Evolutionary conservation across 208 protist genomes (phyloP).

Genomic region (Vickermania spadyakhi): DNA sequence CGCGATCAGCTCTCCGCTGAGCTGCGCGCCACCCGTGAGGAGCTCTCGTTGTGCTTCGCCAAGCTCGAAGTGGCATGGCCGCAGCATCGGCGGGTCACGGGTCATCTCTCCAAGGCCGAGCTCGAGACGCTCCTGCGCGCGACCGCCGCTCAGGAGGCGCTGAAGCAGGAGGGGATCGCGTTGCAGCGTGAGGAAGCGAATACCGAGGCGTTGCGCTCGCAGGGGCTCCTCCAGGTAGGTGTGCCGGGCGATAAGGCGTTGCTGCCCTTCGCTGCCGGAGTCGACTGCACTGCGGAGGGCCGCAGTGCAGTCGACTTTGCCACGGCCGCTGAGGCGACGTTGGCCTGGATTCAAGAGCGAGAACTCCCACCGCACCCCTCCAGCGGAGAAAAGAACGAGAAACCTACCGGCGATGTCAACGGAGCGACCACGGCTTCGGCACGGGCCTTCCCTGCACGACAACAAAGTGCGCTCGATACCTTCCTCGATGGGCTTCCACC

Average conservation of each 20-base stretch:
- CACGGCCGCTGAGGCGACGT: neutral
- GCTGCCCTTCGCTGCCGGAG: neutral
- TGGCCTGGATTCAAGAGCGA: no score
- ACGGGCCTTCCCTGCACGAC: no score
- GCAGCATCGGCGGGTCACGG: slow-evolving; percentile 19
- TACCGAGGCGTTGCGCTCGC: neutral
- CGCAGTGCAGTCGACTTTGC: neutral
- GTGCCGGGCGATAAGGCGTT: neutral
- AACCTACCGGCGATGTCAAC: neutral
- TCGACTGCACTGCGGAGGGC: no score
- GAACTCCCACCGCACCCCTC: neutral
- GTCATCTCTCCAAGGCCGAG: neutral
- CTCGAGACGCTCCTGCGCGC: slow-evolving; percentile 56
- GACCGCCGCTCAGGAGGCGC: neutral
- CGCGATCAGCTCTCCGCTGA: slow-evolving; percentile 44
- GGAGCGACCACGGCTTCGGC: no score
- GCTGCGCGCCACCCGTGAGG: slow-evolving; percentile 23
- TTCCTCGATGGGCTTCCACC: slow-evolving; percentile 13
- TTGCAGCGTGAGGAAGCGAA: neutral
- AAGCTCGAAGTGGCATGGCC: slow-evolving; percentile 85
- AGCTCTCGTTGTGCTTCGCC: slow-evolving; percentile 41
- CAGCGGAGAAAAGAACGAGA: neutral
- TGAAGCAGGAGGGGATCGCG: neutral
- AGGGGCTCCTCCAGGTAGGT: neutral
- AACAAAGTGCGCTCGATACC: no score